Percentiles rank a stretch among this genome's conserved stretches.
phyloP scores from a whole-genome alignment of 2,329 filamentous ascomycete species.

The Trichoderma atrobrunneum region DNA sequence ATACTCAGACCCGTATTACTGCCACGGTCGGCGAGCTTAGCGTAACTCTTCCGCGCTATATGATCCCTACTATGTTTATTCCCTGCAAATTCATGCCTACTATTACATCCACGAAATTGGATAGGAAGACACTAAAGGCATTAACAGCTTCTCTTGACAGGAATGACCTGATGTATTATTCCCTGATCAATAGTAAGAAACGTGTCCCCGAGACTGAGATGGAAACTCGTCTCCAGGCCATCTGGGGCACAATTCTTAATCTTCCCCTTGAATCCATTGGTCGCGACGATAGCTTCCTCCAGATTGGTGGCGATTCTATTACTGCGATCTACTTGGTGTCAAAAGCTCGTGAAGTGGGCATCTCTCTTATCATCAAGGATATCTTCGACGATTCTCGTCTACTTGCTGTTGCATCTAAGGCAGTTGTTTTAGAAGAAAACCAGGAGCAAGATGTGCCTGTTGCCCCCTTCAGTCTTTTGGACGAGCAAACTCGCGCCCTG shows the following conservation, averaged over 20 bases:
- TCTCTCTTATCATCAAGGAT: slow-evolving; percentile 18
- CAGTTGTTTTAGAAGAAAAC: background rate
- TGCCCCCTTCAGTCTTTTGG: slow-evolving; percentile 3
- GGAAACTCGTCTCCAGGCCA: slow-evolving; percentile 22
- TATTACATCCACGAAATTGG: slow-evolving; percentile 15
- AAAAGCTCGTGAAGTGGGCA: slow-evolving; percentile 10
- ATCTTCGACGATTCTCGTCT: slow-evolving; percentile 22
- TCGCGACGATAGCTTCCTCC: slow-evolving; percentile 22
- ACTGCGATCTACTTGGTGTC: slow-evolving; percentile 20
- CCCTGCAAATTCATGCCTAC: slow-evolving; percentile 39
- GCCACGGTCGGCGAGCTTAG: background rate
- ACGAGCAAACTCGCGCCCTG: background rate
- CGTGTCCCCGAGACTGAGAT: slow-evolving; percentile 13
- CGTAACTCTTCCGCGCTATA: slow-evolving; percentile 33
- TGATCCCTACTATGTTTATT: slow-evolving; percentile 42
- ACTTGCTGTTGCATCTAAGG: slow-evolving; percentile 11
- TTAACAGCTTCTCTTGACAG: background rate
- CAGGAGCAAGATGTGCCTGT: background rate
- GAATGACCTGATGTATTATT: background rate
- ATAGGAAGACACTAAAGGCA: slow-evolving; percentile 5
- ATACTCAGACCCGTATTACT: background rate
- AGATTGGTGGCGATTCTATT: slow-evolving; percentile 23
- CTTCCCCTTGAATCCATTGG: slow-evolving; percentile 16
- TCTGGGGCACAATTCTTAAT: slow-evolving; percentile 22
- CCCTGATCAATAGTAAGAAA: background rate